Conservation (phyloP, 495 filamentous ascomycete species). For the Aspergillus indologenus region DNA sequence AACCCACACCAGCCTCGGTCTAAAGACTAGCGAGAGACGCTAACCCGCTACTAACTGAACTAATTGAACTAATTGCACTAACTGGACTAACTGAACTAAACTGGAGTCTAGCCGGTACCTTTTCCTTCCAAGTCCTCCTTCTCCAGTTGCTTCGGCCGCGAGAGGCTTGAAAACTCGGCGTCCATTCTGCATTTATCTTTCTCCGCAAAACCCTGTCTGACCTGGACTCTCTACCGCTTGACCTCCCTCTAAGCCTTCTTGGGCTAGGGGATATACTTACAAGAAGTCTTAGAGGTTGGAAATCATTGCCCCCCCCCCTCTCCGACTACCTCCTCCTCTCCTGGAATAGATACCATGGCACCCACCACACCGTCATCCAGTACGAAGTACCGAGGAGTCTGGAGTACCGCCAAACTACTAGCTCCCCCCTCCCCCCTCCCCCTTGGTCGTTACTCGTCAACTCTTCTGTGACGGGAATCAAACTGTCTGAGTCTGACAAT, state of each 20-base stretch:
- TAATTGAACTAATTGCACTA: no score
- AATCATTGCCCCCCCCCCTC: not conserved
- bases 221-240: conserved; percentile 10
- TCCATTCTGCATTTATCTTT: conserved; percentile 14
- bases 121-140: not conserved
- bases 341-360: not conserved
- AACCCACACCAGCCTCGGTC: conserved; percentile 10
- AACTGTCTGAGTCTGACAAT: not conserved
- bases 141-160: conserved; percentile 4
- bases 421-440: not conserved
- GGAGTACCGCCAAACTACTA: not conserved
- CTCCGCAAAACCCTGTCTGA: conserved; percentile 24
- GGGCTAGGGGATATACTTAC: not conserved
- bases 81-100: no score
- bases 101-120: conserved; percentile 2
- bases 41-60: not conserved
- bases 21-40: not conserved
- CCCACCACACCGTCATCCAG: not conserved
- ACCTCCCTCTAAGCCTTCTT: not conserved
- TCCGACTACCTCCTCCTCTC: not conserved
- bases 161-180: conserved; percentile 21
- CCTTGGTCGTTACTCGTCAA: not conserved
- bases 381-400: not conserved
- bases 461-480: not conserved
- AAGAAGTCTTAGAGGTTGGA: not conserved